Evolutionary conservation across 768 basidiomycete genomes (phyloP).

Genomic region (Leccinellum rugosiceps): DNA sequence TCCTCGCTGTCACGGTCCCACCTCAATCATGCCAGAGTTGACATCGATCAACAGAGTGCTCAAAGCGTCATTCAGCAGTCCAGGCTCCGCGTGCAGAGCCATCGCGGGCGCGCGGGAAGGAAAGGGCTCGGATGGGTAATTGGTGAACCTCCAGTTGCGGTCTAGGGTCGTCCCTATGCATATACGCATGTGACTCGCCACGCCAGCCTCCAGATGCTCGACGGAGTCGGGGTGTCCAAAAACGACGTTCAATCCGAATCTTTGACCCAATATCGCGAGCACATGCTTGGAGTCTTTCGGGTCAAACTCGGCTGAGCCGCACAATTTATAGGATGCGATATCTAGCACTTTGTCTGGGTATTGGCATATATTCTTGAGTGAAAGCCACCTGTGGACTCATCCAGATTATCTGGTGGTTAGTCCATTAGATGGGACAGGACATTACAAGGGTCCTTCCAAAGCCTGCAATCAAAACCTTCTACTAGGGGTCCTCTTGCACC

Average conservation of each 20-base stretch:
- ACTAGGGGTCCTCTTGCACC: not conserved
- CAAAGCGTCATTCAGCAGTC: not conserved
- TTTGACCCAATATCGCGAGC: conserved; percentile 1
- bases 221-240: conserved; percentile 6
- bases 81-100: not conserved
- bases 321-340: no score
- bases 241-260: not conserved
- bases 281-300: not conserved
- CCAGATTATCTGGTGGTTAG: not conserved
- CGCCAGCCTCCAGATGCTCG: not conserved
- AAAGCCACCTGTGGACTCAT: conserved; percentile 1
- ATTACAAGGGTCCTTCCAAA: not conserved
- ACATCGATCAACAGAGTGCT: not conserved
- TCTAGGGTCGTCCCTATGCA: conserved; percentile 6
- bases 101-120: conserved; percentile 9
- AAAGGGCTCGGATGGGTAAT: conserved; percentile 15
- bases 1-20: not conserved
- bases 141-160: conserved; percentile 10
- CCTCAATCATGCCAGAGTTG: conserved; percentile 6
- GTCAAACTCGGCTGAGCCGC: not conserved
- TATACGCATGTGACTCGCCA: conserved; percentile 13
- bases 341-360: not conserved
- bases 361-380: not conserved
- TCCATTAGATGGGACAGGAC: no score
- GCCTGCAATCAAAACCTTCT: not conserved